Base-by-base conservation (phyloP, 2,329 filamentous ascomycete genomes). In the Talaromyces sp. region DNA sequence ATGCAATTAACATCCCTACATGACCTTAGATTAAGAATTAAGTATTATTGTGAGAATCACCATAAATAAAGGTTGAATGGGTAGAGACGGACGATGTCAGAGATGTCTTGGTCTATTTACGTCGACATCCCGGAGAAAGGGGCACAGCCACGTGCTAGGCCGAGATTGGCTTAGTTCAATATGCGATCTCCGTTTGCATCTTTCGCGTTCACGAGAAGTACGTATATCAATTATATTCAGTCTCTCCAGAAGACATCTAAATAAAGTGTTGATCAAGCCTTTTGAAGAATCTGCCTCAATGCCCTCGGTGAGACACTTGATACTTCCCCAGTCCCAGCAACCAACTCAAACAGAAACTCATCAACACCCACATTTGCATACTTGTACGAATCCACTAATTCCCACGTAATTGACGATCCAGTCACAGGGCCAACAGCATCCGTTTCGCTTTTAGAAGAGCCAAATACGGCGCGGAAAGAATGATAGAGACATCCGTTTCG, bases 321-420 rank as follows among this genome's bases (percentile, higher is more conserved):
- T 9, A 59, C 68, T 48, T 63, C 2, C 5, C 67, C 68, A 25
- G 23, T n/a, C 11, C 63, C 28, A 48, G 44, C 12, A 61, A 67
- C 56, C 23, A 70, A 3, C 6, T 65, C 52, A 14, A 70, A 68
- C 18, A 66, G 37, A 60, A 70, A 70, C 48, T 70, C 68, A 50
- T 68, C 65, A 9, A 69, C 35, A 2, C 66, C 68, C 6, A 69
- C 52, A 58, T 64, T 68, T 0, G 62, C 67, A 59, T 69, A 70
- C 7, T 65, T 46, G n/a, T 61, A 16, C 0, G 52, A 63, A 40
- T 68, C 67, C 5, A 68, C 59, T 3, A 55, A 23, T 2, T 62
- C 50, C 68, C 68, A 70, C 5, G 65, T 64, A 18, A 65, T 60
- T 23, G 67, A 69, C 1, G 64, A 60, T 14, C 70, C 63, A 21